A percentile compares a stretch with the other conserved stretches of the same genome.
Conservation (phyloP, 805 yeast species). For the Kodamaea kaohsiungensis region DNA sequence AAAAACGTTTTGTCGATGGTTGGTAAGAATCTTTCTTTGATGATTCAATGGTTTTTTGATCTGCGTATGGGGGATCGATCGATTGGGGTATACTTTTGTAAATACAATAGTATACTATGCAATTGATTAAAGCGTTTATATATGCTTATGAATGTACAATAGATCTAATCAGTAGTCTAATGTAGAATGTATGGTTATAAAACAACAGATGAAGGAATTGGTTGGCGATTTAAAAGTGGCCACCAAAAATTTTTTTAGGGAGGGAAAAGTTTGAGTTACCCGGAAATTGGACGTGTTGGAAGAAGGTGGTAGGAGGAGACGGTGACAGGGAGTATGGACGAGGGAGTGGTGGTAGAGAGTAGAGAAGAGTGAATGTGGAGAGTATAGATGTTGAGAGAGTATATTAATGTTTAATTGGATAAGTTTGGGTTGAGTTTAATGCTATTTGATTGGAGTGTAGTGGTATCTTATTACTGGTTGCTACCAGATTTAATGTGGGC, state of each 20-base stretch:
- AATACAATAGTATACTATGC: neutral
- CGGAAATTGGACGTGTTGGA: constrained; percentile 13
- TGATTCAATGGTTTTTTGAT: neutral
- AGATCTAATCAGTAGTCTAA: constrained; percentile 46
- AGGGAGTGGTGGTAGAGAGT: no score
- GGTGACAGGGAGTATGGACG: neutral
- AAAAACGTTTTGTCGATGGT: neutral
- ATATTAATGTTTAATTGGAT: no score
- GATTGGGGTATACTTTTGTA: neutral
- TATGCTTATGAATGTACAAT: constrained; percentile 11
- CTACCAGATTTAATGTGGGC: no score
- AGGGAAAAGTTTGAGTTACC: constrained; percentile 13
- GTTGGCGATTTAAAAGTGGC: constrained; percentile 10
- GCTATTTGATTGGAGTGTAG: no score
- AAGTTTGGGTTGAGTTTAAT: no score
- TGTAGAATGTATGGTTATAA: neutral
- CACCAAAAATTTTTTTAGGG: constrained; percentile 14
- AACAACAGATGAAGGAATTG: neutral
- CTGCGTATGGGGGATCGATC: neutral
- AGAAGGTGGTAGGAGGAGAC: neutral
- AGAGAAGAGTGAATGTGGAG: no score
- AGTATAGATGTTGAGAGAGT: no score
- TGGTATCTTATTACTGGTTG: no score
- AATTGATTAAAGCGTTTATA: neutral
- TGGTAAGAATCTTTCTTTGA: neutral